Base-by-base conservation (phyloP, 805 yeast species). In the Alloascoidea africana region DNA sequence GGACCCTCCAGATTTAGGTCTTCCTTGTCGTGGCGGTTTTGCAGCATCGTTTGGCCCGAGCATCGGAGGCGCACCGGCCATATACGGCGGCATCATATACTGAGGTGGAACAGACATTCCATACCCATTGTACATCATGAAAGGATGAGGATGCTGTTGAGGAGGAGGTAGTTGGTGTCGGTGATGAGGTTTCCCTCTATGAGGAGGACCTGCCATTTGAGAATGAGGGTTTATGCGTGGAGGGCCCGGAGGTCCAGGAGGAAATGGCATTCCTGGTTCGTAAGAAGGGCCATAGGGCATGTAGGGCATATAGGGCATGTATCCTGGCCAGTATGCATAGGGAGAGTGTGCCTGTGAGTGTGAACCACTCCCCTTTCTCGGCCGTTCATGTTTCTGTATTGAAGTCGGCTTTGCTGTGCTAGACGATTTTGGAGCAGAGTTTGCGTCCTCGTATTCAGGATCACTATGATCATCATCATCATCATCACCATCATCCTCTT, bases 251-350 rank as follows among this genome's bases (percentile, higher is more conserved):
- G 8, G n/a, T n/a, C 30, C 30, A 23, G 30, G 30, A 23, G 30
- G 30, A 23, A 8, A 23, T n/a, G n/a, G 8, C 30, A 23, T 23
- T 8, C n/a, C n/a, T 23, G 30, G 30, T 23, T n/a, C 30, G 8
- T n/a, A 8, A 8, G 8, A n/a, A 8, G 30, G 30, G 8, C n/a
- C 13, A 8, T 23, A n/a, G 8, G 30, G n/a, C 8, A 8, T 23
- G n/a, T 23, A 23, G n/a, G 30, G 30, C 30, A 23, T 23, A 23
- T 23, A 23, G n/a, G 30, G 30, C 30, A 23, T 8, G n/a, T 23
- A 23, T 8, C 30, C 30, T 23, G 30, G 30, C 8, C 8, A 23
- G n/a, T 23, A 23, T 23, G 13, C 30, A 23, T 23, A 23, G n/a
- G 30, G 30, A 23, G 30, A n/a, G n/a, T 23, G 8, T n/a, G n/a